Evolutionary conservation across 805 yeast species (phyloP), one percentile per base, ranked within the genome.

Genomic region (Myxozyma udenii): DNA sequence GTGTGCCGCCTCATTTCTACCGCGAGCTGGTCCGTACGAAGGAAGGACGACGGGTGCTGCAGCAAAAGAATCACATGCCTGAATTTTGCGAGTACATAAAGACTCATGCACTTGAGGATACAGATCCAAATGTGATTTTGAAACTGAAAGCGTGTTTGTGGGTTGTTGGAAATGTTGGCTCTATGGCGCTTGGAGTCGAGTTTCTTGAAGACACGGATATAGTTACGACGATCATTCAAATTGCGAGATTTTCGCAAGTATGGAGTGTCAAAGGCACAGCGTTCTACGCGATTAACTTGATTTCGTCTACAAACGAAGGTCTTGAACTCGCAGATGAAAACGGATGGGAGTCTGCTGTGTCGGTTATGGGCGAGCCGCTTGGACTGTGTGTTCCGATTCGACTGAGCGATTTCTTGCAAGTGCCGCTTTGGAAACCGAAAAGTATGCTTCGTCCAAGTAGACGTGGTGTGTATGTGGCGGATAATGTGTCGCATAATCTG

Each of bases 111-210:
- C 50, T 46, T 3, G 61, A 57, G 14, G 40, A 46, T 9, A 35
- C 64, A 4, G 74, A 70, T 19, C 70, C 70, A 3, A 73, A 74
- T 4, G 68, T 69, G 18, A 53, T 72, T 18, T 30, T 71, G 6
- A 76, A 75, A 55, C 66, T 91, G 23, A 87, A 87, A 63, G 86
- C 90, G 9, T 79, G 84, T 30, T 62, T 91, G 32, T 91, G 97
- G 97, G 83, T 95, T 1, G 74, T 87, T 30, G 97, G 96, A 0
- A 82, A 83, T 61, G 80, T 90, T 26, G 90, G 90, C 1, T 78
- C 89, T 0, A 78, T 88, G 1, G 77, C 77, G 7, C 70, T 76
- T 46, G 97, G 97, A 0, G 80, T 85, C 16, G 71, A 75, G 16
- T 69, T 83, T 39, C 61, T 82, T 33, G 87, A 81, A 53, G 75